phyloP scores from a whole-genome alignment of 2,329 filamentous ascomycete species.

The Diaporthe nobilis region DNA sequence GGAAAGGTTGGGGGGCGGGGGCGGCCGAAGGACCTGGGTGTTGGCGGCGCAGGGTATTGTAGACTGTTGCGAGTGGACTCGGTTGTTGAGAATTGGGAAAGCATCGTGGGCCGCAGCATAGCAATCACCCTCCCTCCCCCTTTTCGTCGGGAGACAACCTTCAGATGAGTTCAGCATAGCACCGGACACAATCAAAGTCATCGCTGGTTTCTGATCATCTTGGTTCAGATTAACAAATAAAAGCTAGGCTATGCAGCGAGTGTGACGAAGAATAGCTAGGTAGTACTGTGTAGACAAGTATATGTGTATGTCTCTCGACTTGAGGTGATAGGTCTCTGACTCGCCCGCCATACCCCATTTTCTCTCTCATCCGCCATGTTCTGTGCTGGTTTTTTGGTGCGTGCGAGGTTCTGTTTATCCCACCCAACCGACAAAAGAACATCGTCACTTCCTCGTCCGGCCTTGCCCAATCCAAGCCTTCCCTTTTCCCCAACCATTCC shows the following conservation, averaged over 20 bases:
- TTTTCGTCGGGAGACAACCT: neutral
- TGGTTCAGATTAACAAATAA: constrained; percentile 30
- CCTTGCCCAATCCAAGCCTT: constrained; percentile 8
- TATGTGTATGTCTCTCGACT: neutral
- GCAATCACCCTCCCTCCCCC: neutral
- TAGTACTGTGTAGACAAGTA: constrained; percentile 27
- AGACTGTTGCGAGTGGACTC: neutral
- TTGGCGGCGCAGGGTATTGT: neutral
- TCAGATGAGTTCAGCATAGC: neutral
- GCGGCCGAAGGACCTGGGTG: neutral
- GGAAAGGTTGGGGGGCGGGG: neutral
- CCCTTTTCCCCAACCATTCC: neutral
- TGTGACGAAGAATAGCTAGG: constrained; percentile 32
- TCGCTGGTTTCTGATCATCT: neutral
- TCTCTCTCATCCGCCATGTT: neutral
- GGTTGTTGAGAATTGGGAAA: neutral
- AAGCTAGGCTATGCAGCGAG: constrained; percentile 35
- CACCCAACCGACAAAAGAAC: constrained; percentile 29
- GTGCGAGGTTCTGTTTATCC: constrained; percentile 2
- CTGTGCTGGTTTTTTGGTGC: neutral
- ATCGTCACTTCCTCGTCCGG: constrained; percentile 18
- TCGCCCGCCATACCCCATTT: neutral
- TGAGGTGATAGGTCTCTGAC: constrained; percentile 4
- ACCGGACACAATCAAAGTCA: neutral
- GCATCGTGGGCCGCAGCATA: constrained; percentile 17